These are phyloP conservation scores for Fagopyrum esculentum DNA, from an alignment of 148 eudicot genomes.

Conservation along the genomic window DNA sequence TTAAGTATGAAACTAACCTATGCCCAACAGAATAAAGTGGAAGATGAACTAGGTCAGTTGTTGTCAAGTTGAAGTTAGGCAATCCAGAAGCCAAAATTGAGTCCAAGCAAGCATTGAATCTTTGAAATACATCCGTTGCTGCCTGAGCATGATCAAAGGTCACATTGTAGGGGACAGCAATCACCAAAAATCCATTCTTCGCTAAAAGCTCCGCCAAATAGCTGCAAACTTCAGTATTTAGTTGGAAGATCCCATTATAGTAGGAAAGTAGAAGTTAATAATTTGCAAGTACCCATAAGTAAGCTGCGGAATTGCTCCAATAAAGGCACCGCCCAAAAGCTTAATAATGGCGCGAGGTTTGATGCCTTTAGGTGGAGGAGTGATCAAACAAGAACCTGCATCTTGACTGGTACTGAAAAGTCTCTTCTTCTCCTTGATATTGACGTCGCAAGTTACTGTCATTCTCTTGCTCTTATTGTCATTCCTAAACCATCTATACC, in stretches of 20 bases:
- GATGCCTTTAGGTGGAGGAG: constrained; percentile 60
- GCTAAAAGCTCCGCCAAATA: constrained; percentile 71
- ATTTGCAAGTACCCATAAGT: constrained; percentile 51
- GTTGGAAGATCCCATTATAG: neutral
- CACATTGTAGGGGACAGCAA: constrained; percentile 89
- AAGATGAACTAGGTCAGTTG: constrained; percentile 54
- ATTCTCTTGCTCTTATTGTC: constrained; percentile 3
- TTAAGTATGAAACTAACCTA: constrained; percentile 35
- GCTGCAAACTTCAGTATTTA: constrained; percentile 31
- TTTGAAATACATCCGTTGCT: constrained; percentile 59
- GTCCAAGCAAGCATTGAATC: constrained; percentile 66
- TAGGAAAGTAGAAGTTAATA: neutral
- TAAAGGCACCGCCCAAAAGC: constrained; percentile 87
- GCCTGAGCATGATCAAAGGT: constrained; percentile 90
- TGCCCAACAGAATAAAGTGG: constrained; percentile 94
- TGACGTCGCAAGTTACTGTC: constrained; percentile 5
- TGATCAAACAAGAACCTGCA: constrained; percentile 64
- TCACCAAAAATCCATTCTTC: constrained; percentile 69
- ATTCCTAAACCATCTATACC: neutral
- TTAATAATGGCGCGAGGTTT: constrained; percentile 66
- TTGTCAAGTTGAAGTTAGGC: constrained; percentile 43
- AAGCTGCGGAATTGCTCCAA: constrained; percentile 93
- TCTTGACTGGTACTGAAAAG: constrained; percentile 12
- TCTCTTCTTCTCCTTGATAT: neutral
- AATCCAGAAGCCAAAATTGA: constrained; percentile 51